Percentiles rank a stretch among this genome's conserved stretches.
Conservation (phyloP, 768 basidiomycete species). For the Sporobolomyces phaffii region DNA sequence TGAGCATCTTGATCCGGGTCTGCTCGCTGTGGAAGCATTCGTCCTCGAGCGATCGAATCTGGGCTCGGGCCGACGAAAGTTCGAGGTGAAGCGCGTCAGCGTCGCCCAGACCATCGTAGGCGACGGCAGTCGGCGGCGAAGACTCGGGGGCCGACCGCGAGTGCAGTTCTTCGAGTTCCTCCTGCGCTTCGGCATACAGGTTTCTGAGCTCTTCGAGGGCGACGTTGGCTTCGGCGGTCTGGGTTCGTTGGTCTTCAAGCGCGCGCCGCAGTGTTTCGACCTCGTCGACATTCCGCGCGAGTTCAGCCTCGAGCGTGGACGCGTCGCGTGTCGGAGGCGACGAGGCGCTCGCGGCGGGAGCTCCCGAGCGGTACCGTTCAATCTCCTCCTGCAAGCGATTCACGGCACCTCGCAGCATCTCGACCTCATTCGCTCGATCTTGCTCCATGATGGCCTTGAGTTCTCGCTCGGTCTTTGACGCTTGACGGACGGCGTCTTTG, state of each 20-base stretch:
- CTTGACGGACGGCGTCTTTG: slow-evolving; percentile 19
- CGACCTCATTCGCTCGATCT: slow-evolving; percentile 19
- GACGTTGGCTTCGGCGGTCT: slow-evolving; percentile 41
- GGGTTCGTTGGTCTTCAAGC: slow-evolving; percentile 41
- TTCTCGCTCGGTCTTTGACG: slow-evolving; percentile 53
- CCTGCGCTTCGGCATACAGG: slow-evolving; percentile 8
- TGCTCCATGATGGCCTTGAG: slow-evolving; percentile 61
- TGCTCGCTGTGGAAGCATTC: slow-evolving; percentile 67
- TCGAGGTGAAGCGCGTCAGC: slow-evolving; percentile 64
- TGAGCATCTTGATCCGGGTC: slow-evolving; percentile 52
- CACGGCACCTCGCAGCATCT: slow-evolving; percentile 15
- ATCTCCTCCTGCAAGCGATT: slow-evolving; percentile 23
- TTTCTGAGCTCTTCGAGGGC: slow-evolving; percentile 24
- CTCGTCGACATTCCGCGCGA: slow-evolving; percentile 19
- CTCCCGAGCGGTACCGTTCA: neutral
- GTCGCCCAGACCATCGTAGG: neutral
- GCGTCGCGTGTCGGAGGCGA: neutral
- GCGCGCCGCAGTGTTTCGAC: slow-evolving; percentile 14
- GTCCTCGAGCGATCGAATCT: slow-evolving; percentile 69
- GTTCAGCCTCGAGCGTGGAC: slow-evolving; percentile 12
- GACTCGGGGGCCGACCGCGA: neutral
- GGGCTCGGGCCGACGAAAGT: slow-evolving; percentile 70
- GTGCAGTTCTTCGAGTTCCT: slow-evolving; percentile 18
- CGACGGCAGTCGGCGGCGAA: neutral
- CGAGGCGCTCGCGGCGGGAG: neutral